phyloP scores from a whole-genome alignment of 768 basidiomycete species.

The Russula compacta region DNA sequence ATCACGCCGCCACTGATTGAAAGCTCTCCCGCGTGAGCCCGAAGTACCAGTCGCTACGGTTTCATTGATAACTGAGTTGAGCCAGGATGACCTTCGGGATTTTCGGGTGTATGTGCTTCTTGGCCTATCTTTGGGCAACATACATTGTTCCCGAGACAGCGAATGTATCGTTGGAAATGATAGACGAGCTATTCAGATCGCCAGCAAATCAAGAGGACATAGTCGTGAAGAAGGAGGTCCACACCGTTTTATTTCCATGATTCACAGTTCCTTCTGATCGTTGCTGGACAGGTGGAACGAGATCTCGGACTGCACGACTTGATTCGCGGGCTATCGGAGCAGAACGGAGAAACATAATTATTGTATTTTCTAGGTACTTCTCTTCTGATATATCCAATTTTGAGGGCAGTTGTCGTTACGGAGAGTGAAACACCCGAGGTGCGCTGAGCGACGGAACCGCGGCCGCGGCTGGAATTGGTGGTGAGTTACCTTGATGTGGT shows the following conservation, averaged over 20 bases:
- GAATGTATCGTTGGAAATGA: conserved; percentile 65
- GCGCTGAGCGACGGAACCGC: not conserved
- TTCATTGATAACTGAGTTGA: not conserved
- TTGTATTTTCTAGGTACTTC: not conserved
- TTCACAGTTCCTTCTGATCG: not conserved
- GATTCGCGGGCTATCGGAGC: conserved; percentile 30
- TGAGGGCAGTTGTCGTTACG: not conserved
- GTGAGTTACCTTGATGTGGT: too few species aligned
- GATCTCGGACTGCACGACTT: conserved; percentile 44
- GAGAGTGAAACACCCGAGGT: not conserved
- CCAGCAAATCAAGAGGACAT: conserved; percentile 49
- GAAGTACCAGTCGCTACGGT: not conserved
- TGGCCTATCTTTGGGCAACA: conserved; percentile 65
- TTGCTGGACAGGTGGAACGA: conserved; percentile 42
- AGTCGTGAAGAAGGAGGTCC: conserved; percentile 44
- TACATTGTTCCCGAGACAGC: conserved; percentile 69
- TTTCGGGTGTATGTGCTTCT: conserved; percentile 55
- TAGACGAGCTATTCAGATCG: conserved; percentile 58
- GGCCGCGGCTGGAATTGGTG: not conserved
- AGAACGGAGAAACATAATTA: not conserved
- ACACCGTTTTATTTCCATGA: not conserved
- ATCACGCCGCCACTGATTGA: conserved; percentile 60
- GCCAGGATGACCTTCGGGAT: conserved; percentile 57
- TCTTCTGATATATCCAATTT: not conserved
- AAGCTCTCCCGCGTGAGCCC: conserved; percentile 45